phyloP scores from a whole-genome alignment of 169 alveolate species.

The Eimeria falciformis region DNA sequence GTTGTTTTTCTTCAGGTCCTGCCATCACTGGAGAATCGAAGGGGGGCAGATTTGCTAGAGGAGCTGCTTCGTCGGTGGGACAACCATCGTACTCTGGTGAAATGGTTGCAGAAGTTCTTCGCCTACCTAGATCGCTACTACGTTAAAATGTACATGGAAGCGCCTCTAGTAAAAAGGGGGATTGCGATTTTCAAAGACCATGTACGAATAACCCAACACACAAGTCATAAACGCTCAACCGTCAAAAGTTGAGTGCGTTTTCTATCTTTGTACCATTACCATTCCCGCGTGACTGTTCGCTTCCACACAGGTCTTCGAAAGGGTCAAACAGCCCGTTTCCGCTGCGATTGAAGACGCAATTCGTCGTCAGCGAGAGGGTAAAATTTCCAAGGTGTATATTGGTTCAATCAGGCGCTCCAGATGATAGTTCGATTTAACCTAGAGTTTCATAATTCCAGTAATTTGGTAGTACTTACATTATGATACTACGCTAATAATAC shows the following conservation, averaged over 20 bases:
- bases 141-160: slow-evolving; percentile 82
- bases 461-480: too few relatives aligned
- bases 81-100: slow-evolving; percentile 84
- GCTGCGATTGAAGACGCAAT: slow-evolving; percentile 76
- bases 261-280: not conserved
- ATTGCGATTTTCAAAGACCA: slow-evolving; percentile 81
- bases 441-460: not conserved
- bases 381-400: not conserved
- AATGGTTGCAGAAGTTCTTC: slow-evolving; percentile 88
- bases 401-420: slow-evolving; percentile 1
- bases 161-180: slow-evolving; percentile 81
- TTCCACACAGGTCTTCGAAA: slow-evolving; percentile 70
- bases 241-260: not conserved
- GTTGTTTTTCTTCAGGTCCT: slow-evolving; percentile 45
- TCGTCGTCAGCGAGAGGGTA: slow-evolving; percentile 78
- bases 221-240: not conserved
- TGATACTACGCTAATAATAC: too few relatives aligned
- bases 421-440: not conserved
- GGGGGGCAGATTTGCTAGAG: slow-evolving; percentile 73
- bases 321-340: slow-evolving; percentile 66
- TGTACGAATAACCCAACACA: slow-evolving; percentile 32
- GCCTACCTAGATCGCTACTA: slow-evolving; percentile 84
- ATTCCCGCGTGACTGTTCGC: not conserved
- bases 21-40: slow-evolving; percentile 72
- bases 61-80: slow-evolving; percentile 85